Evolutionary conservation across 1,284 basidiomycete species (phyloP).

Genomic region (Mycosarcoma maydis): DNA sequence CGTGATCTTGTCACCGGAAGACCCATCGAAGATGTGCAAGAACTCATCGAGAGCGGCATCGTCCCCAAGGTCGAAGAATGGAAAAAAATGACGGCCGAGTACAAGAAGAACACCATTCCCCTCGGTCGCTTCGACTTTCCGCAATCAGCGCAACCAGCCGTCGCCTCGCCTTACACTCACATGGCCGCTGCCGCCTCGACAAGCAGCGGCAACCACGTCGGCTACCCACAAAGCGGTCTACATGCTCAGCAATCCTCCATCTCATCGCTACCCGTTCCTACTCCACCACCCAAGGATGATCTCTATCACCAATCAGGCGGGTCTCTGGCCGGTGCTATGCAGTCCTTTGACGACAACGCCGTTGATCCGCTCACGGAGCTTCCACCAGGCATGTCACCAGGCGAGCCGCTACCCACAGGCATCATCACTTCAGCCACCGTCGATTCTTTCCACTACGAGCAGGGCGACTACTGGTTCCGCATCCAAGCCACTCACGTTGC

Average conservation of each 20-base stretch:
- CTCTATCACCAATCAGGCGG: constrained; percentile 28
- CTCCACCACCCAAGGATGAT: constrained; percentile 47
- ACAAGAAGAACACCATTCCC: constrained; percentile 94
- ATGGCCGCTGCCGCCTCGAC: constrained; percentile 34
- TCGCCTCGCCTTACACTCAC: constrained; percentile 43
- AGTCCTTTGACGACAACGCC: constrained; percentile 18
- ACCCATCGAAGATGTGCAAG: constrained; percentile 74
- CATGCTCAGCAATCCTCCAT: constrained; percentile 25
- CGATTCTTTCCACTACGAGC: constrained; percentile 94
- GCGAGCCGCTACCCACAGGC: constrained; percentile 69
- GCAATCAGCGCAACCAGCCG: constrained; percentile 26
- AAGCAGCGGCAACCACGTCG: constrained; percentile 25
- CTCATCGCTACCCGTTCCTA: constrained; percentile 33
- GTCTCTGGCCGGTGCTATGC: constrained; percentile 20
- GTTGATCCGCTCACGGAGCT: constrained; percentile 48
- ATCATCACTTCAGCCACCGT: constrained; percentile 88
- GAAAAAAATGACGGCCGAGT: constrained; percentile 92
- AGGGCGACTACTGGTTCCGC: constrained; percentile 97
- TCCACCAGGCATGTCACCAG: constrained; percentile 56
- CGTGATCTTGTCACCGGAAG: constrained; percentile 84
- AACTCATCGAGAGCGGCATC: constrained; percentile 82
- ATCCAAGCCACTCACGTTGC: constrained; percentile 80
- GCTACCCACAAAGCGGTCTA: constrained; percentile 8
- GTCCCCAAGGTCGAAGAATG: constrained; percentile 96
- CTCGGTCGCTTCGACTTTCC: constrained; percentile 73